Base-by-base conservation (phyloP, 805 yeast species). In the Saturnispora zaruensis region DNA sequence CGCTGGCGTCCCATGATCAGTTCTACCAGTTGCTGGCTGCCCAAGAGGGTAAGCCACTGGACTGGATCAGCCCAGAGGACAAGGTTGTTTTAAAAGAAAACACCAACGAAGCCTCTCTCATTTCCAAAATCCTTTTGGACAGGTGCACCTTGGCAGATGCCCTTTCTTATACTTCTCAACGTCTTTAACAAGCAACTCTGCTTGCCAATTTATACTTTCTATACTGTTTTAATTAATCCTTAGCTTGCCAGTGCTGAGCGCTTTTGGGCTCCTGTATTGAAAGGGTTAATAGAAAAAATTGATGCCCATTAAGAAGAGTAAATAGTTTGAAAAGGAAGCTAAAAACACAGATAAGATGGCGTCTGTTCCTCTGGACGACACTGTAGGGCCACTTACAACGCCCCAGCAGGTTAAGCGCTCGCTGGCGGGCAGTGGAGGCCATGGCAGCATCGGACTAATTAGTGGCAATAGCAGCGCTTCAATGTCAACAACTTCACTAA, bases 11-110 rank as follows among this genome's bases (percentile, higher is more conserved):
- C 3, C 59, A 61, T 13, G 65, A 61, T 44, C 60, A 62, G 28
- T 57, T 61, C 23, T 62, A 67, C 41, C 54, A 71, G 51, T 58
- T 65, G n/a, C 61, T 60, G 14, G 57, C 66, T 34, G 63, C 70
- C 7, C 62, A 60, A 49, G 64, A 65, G 44, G 66, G 66, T 44
- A 60, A 59, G 34, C 64, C 62, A 0, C 44, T 71, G 24, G 69
- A 69, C n/a, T 28, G 66, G 36, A 38, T 70, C 7, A 54, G 60
- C 3, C 30, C 55, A 7, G 66, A 63, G 38, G 62, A 61, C 13
- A 9, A 46, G n/a, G 55, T 55, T 9, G 58, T 61, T 6, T 48
- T 68, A n/a, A 30, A 45, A 2, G 45, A 50, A 4, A 57, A 66
- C 41, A 44, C 52, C 1, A 47, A 45, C 5, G 59, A 60, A 1